phyloP scores from a whole-genome alignment of 495 filamentous ascomycete genomes.

The Xylaria curta region DNA sequence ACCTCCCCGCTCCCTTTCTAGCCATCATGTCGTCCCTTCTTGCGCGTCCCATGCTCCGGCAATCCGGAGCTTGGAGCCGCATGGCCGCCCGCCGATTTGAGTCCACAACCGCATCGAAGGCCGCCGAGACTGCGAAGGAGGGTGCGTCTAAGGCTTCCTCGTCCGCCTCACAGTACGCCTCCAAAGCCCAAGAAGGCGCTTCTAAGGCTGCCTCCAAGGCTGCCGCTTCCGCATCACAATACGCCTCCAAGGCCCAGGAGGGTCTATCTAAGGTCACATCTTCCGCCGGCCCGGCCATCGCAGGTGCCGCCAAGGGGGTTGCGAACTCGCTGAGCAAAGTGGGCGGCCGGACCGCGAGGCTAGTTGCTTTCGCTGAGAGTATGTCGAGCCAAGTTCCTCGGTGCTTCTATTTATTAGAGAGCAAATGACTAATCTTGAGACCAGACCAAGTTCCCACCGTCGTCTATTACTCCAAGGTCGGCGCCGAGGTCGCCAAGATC shows the following conservation, averaged over 20 bases:
- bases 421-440: slow-evolving; percentile 20
- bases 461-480: slow-evolving; percentile 90
- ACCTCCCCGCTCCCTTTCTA: slow-evolving; percentile 20
- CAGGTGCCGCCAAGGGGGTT: slow-evolving; percentile 69
- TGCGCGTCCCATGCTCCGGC: slow-evolving; percentile 46
- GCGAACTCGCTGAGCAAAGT: slow-evolving; percentile 72
- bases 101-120: slow-evolving; percentile 47
- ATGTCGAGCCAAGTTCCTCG: slow-evolving; percentile 49
- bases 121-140: slow-evolving; percentile 23
- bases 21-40: slow-evolving; percentile 39
- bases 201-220: slow-evolving; percentile 67
- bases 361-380: slow-evolving; percentile 87
- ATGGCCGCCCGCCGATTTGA: slow-evolving; percentile 56
- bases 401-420: neutral
- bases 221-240: slow-evolving; percentile 66
- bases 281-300: slow-evolving; percentile 77
- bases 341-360: slow-evolving; percentile 82
- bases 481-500: slow-evolving; percentile 81
- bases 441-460: slow-evolving; percentile 84
- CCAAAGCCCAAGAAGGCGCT: slow-evolving; percentile 68
- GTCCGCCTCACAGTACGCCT: slow-evolving; percentile 38
- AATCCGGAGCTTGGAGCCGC: slow-evolving; percentile 48
- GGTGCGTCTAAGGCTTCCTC: neutral
- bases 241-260: slow-evolving; percentile 78
- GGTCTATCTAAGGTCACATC: slow-evolving; percentile 84